These are phyloP conservation scores for Metschnikowia lachancei DNA, from an alignment of 805 yeast species.

Conservation along the genomic window DNA sequence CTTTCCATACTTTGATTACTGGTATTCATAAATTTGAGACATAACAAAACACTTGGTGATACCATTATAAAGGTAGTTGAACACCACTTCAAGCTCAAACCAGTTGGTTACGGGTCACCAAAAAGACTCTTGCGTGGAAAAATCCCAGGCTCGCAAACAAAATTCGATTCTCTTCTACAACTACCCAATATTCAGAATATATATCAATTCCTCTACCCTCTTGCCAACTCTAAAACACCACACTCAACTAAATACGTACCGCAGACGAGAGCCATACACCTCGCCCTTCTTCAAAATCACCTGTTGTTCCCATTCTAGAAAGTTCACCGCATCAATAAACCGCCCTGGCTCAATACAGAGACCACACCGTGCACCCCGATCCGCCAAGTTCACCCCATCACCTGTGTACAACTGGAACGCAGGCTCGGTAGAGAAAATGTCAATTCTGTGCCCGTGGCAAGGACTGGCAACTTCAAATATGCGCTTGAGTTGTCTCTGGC, in stretches of 20 bases:
- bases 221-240: too few species aligned
- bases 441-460: slow-evolving; percentile 39
- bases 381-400: slow-evolving; percentile 43
- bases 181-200: too few species aligned
- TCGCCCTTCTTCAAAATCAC: slow-evolving; percentile 49
- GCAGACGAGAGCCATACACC: slow-evolving; percentile 49
- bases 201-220: too few species aligned
- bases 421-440: slow-evolving; percentile 59
- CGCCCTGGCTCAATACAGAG: slow-evolving; percentile 64
- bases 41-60: too few species aligned
- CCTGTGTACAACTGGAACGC: slow-evolving; percentile 66
- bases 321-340: slow-evolving; percentile 53
- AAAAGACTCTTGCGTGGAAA: too few species aligned
- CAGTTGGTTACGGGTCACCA: too few species aligned
- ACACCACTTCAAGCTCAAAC: too few species aligned
- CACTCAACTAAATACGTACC: slow-evolving; percentile 20
- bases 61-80: too few species aligned
- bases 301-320: slow-evolving; percentile 45
- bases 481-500: slow-evolving; percentile 32
- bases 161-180: too few species aligned
- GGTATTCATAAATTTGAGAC: too few species aligned
- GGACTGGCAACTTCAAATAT: slow-evolving; percentile 48
- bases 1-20: too few species aligned
- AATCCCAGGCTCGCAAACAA: too few species aligned
- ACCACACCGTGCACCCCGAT: slow-evolving; percentile 43